These are phyloP conservation scores for Globisporangium parvum DNA, from an alignment of 352 stramenopile genomes.

Conservation along the genomic window DNA sequence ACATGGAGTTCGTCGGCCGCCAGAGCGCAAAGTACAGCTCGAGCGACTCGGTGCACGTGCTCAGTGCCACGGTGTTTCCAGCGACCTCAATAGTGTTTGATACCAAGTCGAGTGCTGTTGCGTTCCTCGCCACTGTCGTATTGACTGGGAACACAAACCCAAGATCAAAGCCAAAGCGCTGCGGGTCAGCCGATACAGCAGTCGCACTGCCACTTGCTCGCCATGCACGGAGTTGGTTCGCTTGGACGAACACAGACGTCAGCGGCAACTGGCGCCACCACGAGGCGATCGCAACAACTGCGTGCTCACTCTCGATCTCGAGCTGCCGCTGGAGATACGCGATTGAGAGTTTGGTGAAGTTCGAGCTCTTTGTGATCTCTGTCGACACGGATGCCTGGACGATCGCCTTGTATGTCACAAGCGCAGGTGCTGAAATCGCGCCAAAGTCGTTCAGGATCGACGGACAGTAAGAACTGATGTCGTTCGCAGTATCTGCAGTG, in stretches of 20 bases:
- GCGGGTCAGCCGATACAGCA: constrained; percentile 20
- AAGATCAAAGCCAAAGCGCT: constrained; percentile 42
- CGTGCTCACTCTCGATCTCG: constrained; percentile 19
- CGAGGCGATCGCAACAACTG: constrained; percentile 18
- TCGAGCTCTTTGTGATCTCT: constrained; percentile 22
- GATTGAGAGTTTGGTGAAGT: constrained; percentile 35
- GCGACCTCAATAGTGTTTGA: constrained; percentile 23
- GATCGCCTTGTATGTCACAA: constrained; percentile 23
- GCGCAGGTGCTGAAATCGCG: constrained; percentile 13
- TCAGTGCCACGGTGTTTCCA: constrained; percentile 8
- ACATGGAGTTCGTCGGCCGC: constrained; percentile 24
- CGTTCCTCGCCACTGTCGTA: constrained; percentile 16
- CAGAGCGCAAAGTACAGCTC: constrained; percentile 34
- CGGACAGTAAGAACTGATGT: constrained; percentile 11
- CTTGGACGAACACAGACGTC: constrained; percentile 41
- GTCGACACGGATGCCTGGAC: constrained; percentile 24
- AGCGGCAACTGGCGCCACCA: constrained; percentile 38
- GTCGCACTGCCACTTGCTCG: constrained; percentile 5
- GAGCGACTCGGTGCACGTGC: constrained; percentile 23
- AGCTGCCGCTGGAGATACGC: constrained; percentile 30
- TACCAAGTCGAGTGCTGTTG: constrained; percentile 21
- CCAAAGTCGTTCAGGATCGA: constrained; percentile 42
- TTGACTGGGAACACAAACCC: constrained; percentile 31
- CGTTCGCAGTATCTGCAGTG: not conserved
- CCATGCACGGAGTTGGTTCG: constrained; percentile 34